These are phyloP conservation scores for Penicillium nucicola DNA, from an alignment of 495 filamentous ascomycete genomes.

Conservation along the genomic window DNA sequence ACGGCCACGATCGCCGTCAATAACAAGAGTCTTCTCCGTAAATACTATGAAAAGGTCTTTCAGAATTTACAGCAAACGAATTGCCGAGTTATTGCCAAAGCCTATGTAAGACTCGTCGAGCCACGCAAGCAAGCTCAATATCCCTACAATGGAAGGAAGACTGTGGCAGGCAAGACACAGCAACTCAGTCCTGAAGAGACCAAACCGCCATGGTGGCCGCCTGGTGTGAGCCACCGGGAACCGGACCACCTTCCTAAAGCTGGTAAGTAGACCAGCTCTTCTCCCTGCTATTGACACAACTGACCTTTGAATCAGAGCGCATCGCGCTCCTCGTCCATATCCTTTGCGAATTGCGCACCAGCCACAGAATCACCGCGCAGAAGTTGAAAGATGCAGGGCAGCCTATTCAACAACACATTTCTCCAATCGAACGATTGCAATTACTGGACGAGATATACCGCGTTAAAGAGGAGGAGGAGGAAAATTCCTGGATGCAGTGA, in stretches of 20 bases:
- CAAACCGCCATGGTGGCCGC: constrained; percentile 77
- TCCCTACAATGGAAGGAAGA: constrained; percentile 66
- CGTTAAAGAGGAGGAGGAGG: constrained; percentile 61
- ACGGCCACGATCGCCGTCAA: constrained; percentile 48
- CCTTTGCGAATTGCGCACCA: constrained; percentile 43
- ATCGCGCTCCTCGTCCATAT: constrained; percentile 61
- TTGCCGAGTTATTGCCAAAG: constrained; percentile 67
- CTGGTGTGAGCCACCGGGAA: constrained; percentile 63
- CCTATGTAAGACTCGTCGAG: constrained; percentile 75
- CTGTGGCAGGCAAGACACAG: constrained; percentile 31
- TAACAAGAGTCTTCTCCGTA: constrained; percentile 49
- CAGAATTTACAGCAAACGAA: constrained; percentile 68
- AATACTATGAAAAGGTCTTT: constrained; percentile 62
- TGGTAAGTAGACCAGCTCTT: constrained; percentile 46
- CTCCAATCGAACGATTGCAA: constrained; percentile 33
- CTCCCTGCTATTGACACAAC: background rate
- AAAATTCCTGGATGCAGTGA: constrained; percentile 50
- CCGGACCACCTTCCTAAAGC: constrained; percentile 75
- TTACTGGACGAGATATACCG: constrained; percentile 64
- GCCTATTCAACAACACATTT: constrained; percentile 39
- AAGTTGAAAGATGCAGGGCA: constrained; percentile 40
- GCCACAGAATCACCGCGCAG: constrained; percentile 33
- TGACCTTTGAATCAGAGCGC: constrained; percentile 45
- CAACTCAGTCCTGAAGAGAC: constrained; percentile 39
- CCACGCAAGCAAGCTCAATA: constrained; percentile 80